Evolutionary conservation across 768 basidiomycete genomes (phyloP), one percentile per base, ranked within the genome.

Genomic region (Cubamyces lactineus): DNA sequence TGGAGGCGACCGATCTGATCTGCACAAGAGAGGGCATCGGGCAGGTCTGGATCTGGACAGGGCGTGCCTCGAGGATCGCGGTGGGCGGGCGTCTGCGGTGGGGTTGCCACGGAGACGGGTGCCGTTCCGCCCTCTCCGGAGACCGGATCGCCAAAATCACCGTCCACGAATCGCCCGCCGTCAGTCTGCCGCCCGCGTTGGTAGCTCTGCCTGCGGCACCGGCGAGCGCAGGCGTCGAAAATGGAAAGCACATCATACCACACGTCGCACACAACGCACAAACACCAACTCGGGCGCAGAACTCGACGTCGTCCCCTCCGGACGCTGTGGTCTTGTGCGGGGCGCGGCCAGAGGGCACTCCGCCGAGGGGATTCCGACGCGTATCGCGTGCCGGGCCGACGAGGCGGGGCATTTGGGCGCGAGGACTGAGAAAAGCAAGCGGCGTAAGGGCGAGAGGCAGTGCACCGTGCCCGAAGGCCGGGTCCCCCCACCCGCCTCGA

Each of bases 61-160:
- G 15, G 24, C 24, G 9, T 19, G 46, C 61, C 61, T 55, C 48
- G 61, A 43, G 49, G 49, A 46, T 55, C 59, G 45, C 59, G 46
- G 12, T 28, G 17, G 39, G n/a, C 13, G 34, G n/a, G 39, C 17
- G 16, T 24, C 45, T 23, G 8, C 45, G 45, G 19, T 5, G 47
- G 4, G 26, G 61, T 62, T 57, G 48, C 55, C 49, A 62, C 28
- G 30, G 50, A 38, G 61, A 62, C 61, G 19, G 53, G 53, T 21
- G n/a, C 16, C 21, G 51, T 52, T 38, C 30, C 51, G 51, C 19
- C 5, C 51, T 40, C 52, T 24, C 34, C 34, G 38, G 38, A 39
- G 52, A 40, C 30, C 34, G 30, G 5, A 11, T 34, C 34, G 34
- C 34, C 34, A 34, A 34, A 34, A 34, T 34, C 34, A 34, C 34